phyloP scores from a whole-genome alignment of 495 filamentous ascomycete genomes.

The Neurospora tetrasperma region DNA sequence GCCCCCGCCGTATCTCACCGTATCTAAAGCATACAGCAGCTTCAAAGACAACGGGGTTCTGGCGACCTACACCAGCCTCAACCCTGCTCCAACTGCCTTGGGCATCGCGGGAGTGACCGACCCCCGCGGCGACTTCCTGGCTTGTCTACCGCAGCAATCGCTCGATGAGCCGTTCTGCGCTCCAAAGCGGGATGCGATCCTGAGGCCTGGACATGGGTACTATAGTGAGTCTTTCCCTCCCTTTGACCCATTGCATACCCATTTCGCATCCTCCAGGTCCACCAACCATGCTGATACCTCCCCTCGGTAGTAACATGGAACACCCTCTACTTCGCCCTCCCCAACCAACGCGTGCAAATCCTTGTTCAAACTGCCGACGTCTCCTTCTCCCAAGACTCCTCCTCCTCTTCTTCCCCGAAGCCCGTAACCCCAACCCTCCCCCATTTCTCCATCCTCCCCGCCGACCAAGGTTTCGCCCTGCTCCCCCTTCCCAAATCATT shows the following conservation, averaged over 20 bases:
- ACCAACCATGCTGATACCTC: neutral
- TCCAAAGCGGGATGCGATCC: constrained; percentile 13
- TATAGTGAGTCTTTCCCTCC: constrained; percentile 13
- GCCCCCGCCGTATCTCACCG: constrained; percentile 13
- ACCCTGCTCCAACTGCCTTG: constrained; percentile 19
- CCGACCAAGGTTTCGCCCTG: neutral
- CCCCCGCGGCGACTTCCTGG: constrained; percentile 17
- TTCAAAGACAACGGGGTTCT: constrained; percentile 9
- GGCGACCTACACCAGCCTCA: constrained; percentile 19
- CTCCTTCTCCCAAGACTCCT: neutral
- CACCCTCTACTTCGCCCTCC: constrained; percentile 10
- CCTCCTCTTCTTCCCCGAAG: constrained; percentile 4
- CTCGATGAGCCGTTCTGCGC: constrained; percentile 19
- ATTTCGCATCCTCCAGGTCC: neutral
- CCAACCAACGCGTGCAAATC: neutral
- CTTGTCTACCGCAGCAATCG: constrained; percentile 14
- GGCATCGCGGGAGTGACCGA: neutral
- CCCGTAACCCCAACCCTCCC: constrained; percentile 17
- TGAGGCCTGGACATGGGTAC: constrained; percentile 17
- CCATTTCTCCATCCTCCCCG: constrained; percentile 11
- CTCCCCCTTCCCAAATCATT: constrained; percentile 9
- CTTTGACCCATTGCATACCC: neutral
- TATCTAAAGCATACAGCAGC: constrained; percentile 15
- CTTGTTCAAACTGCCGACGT: constrained; percentile 6
- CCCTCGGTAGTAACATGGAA: constrained; percentile 19